Evolutionary conservation across 495 filamentous ascomycete genomes (phyloP).

Genomic region (Rostrohypoxylon terebratum): DNA sequence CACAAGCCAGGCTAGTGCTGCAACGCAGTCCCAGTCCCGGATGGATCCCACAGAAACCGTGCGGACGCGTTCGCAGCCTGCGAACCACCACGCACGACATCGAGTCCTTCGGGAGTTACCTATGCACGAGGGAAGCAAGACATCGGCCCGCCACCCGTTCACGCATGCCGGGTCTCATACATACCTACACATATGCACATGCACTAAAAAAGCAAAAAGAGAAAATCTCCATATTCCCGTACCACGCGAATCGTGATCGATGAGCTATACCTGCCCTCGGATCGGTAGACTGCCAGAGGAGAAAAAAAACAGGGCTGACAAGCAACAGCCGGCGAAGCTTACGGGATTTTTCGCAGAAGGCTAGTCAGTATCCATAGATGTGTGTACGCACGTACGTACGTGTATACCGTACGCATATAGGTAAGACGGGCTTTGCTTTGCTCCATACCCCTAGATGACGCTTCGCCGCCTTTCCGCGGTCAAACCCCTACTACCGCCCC

Average conservation of each 20-base stretch:
- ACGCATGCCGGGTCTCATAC: neutral
- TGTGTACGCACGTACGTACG: neutral
- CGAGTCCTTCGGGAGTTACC: slow-evolving; percentile 20
- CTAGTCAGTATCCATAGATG: too few species aligned
- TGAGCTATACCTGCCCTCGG: neutral
- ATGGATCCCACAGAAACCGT: slow-evolving; percentile 11
- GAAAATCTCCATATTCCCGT: neutral
- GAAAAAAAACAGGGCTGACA: neutral
- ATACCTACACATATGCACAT: neutral
- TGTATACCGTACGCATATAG: too few species aligned
- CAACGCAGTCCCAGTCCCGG: slow-evolving; percentile 11
- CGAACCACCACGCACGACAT: slow-evolving; percentile 34
- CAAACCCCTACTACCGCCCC: neutral
- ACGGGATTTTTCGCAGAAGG: neutral
- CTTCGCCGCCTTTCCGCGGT: neutral
- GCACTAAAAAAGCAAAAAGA: neutral
- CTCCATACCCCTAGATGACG: neutral
- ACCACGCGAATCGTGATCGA: neutral
- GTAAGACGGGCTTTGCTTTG: neutral
- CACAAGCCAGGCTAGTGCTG: slow-evolving; percentile 13
- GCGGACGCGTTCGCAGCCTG: neutral
- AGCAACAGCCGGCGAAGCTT: neutral
- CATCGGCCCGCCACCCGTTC: slow-evolving; percentile 23
- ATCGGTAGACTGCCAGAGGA: neutral
- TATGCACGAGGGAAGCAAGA: slow-evolving; percentile 2